These are phyloP conservation scores for Dalbergia oliveri DNA, from an alignment of 306 rosid species.

Conservation along the genomic window DNA sequence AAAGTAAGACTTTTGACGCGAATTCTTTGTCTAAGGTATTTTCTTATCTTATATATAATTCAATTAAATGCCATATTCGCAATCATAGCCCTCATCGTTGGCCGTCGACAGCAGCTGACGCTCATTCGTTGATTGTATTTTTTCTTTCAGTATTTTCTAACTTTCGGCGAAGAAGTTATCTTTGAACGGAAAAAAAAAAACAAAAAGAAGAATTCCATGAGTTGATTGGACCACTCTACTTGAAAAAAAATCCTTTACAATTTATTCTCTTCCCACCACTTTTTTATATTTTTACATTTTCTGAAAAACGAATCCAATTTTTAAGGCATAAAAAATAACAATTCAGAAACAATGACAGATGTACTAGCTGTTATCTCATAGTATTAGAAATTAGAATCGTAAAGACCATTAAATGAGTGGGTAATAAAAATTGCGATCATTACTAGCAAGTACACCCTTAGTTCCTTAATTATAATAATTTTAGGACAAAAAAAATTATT, in stretches of 20 bases:
- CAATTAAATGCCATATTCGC: neutral
- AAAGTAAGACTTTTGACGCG: constrained; percentile 7
- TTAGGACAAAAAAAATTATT: too few relatives aligned
- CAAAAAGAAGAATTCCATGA: neutral
- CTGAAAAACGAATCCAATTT: neutral
- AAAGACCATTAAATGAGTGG: neutral
- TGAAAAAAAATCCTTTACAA: neutral
- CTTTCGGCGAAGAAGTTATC: constrained; percentile 12
- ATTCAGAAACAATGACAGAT: too few relatives aligned
- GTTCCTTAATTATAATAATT: too few relatives aligned
- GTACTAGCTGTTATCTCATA: too few relatives aligned
- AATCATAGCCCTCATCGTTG: constrained; percentile 8
- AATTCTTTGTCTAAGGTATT: neutral
- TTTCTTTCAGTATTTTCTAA: neutral
- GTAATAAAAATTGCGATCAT: neutral
- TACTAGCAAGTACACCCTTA: neutral
- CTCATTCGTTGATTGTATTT: constrained; percentile 4
- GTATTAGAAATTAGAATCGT: too few relatives aligned
- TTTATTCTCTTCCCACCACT: neutral
- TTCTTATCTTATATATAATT: neutral
- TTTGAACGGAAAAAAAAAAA: neutral
- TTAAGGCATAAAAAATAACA: too few relatives aligned
- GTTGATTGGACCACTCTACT: neutral
- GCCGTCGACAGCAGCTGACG: constrained; percentile 10
- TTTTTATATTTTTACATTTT: neutral